Percentiles rank a stretch among this genome's conserved stretches.
phyloP scores from a whole-genome alignment of 768 basidiomycete species.

The Mycena amicta region DNA sequence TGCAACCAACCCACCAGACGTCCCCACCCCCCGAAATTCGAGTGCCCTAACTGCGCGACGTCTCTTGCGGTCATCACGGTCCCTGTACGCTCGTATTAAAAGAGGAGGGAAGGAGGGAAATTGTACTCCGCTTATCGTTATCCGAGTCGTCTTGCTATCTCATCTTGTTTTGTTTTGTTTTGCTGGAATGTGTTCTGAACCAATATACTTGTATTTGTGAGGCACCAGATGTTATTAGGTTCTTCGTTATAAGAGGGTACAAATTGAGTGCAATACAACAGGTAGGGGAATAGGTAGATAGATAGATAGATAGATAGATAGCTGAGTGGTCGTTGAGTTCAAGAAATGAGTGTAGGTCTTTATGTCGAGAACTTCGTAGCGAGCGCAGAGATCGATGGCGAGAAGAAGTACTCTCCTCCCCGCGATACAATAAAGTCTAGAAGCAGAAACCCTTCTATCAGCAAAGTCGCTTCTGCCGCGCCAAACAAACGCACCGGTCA shows the following conservation, averaged over 20 bases:
- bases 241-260: too few species aligned
- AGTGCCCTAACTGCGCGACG: background rate
- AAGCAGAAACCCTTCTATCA: background rate
- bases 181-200: background rate
- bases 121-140: background rate
- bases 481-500: conserved; percentile 1
- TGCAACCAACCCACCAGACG: background rate
- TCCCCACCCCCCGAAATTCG: background rate
- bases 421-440: conserved; percentile 5
- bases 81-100: background rate
- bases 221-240: too few species aligned
- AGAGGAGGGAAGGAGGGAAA: background rate
- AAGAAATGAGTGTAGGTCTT: background rate
- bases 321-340: background rate
- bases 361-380: conserved; percentile 1
- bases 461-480: too few species aligned
- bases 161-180: background rate
- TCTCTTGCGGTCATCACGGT: background rate
- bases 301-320: too few species aligned
- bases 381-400: conserved; percentile 13
- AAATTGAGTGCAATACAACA: too few species aligned
- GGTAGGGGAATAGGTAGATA: too few species aligned
- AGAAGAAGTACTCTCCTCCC: conserved; percentile 17
- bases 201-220: too few species aligned
- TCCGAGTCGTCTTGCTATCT: background rate